Conservation (phyloP, 176 grass and related monocot species). For the Paspalum notatum region DNA sequence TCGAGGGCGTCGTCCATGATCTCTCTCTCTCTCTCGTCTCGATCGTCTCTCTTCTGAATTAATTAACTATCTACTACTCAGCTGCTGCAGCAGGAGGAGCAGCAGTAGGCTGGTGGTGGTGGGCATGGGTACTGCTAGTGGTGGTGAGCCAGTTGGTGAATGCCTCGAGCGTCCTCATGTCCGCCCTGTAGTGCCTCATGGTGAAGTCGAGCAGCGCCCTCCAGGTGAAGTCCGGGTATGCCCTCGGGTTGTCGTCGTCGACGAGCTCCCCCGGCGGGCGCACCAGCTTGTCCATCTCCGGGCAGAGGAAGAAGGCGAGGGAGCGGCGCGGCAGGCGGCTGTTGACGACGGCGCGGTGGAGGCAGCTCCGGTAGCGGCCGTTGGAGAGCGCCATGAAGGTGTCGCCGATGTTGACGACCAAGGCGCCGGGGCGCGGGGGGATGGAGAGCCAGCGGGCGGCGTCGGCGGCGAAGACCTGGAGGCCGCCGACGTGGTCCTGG, state of each 20-base stretch:
- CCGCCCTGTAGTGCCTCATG: constrained; percentile 75
- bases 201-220: constrained; percentile 87
- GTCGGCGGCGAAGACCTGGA: constrained; percentile 66
- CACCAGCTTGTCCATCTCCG: constrained; percentile 77
- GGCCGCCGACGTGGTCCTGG: constrained; percentile 85
- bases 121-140: too few relatives aligned
- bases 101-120: too few relatives aligned
- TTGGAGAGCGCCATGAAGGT: constrained; percentile 99
- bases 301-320: constrained; percentile 91
- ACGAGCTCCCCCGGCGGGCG: constrained; percentile 59
- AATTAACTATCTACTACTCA: too few relatives aligned
- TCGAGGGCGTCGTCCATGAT: too few relatives aligned
- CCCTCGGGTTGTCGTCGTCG: constrained; percentile 47
- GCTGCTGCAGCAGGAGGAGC: too few relatives aligned
- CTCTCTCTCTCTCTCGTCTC: too few relatives aligned
- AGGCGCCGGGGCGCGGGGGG: constrained; percentile 42
- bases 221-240: constrained; percentile 98
- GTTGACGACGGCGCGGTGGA: constrained; percentile 93
- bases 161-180: constrained; percentile 87
- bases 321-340: constrained; percentile 52
- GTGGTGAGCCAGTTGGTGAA: constrained; percentile 81
- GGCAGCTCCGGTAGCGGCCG: constrained; percentile 76
- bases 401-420: constrained; percentile 93
- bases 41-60: too few relatives aligned
- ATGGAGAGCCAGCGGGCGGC: constrained; percentile 53